phyloP scores from a whole-genome alignment of 345 rosid genomes.

The Gossypium turneri region DNA sequence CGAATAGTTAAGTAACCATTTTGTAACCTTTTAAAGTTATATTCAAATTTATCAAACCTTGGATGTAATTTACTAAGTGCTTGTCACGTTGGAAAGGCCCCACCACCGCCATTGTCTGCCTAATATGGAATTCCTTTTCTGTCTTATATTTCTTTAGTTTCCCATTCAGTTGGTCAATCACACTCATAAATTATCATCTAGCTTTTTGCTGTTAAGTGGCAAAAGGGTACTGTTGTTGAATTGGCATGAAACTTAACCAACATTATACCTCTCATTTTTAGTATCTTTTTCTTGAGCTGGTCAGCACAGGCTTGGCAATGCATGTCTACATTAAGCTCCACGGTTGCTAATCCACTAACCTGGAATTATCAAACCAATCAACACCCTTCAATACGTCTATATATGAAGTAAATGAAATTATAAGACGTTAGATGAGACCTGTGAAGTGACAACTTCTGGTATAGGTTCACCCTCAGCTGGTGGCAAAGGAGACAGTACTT shows the following conservation, averaged over 20 bases:
- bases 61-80: too few relatives aligned
- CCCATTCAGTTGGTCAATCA: not conserved
- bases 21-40: too few relatives aligned
- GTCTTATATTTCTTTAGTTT: not conserved
- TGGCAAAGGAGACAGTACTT: constrained; percentile 74
- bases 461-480: constrained; percentile 66
- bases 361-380: constrained; percentile 17
- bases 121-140: not conserved
- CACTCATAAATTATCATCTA: not conserved
- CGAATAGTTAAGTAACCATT: fast-evolving
- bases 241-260: not conserved
- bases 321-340: constrained; percentile 86
- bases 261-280: constrained; percentile 80
- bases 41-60: too few relatives aligned
- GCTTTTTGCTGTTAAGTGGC: not conserved
- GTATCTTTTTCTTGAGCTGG: constrained; percentile 73
- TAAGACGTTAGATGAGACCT: constrained; percentile 27
- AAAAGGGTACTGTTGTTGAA: not conserved
- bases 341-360: constrained; percentile 58
- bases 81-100: not conserved
- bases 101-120: not conserved
- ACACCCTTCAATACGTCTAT: not conserved
- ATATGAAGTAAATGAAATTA: not conserved
- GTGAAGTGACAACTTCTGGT: constrained; percentile 61
- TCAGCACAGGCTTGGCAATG: constrained; percentile 94